Percentiles rank a stretch among this genome's conserved stretches.
Conservation (phyloP, 164 flowering plant species). For the Protea cynaroides region DNA sequence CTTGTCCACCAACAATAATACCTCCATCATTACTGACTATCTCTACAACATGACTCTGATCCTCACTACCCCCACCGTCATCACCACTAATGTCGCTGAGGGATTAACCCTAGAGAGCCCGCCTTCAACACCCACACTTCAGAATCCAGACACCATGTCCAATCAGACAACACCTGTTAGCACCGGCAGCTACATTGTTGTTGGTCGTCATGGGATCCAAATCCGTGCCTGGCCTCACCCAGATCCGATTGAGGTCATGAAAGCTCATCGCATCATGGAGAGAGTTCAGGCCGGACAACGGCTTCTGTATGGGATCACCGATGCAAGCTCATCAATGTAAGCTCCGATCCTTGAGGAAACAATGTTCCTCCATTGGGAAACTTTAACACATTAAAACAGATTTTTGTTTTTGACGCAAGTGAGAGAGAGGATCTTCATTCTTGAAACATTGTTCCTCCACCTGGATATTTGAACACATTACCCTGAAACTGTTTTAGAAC, state of each 20-base stretch:
- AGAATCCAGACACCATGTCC: constrained; percentile 8
- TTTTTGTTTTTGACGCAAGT: too few relatives aligned
- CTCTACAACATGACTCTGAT: constrained; percentile 21
- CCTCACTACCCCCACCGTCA: constrained; percentile 15
- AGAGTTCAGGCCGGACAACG: constrained; percentile 86
- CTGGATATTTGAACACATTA: too few relatives aligned
- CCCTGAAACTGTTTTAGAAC: too few relatives aligned
- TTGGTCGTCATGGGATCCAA: constrained; percentile 91
- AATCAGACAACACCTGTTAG: constrained; percentile 17
- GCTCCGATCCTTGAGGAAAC: too few relatives aligned
- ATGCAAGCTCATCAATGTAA: too few relatives aligned
- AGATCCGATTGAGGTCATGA: constrained; percentile 75
- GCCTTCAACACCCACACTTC: not conserved
- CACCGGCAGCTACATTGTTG: constrained; percentile 58
- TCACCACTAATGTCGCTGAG: constrained; percentile 20
- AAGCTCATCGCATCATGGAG: constrained; percentile 78
- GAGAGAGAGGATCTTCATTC: too few relatives aligned
- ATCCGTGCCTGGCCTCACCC: constrained; percentile 97
- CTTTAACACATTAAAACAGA: too few relatives aligned
- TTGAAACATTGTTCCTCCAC: too few relatives aligned
- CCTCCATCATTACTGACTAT: constrained; percentile 17
- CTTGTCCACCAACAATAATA: constrained; percentile 38
- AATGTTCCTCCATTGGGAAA: too few relatives aligned
- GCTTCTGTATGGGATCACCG: constrained; percentile 63
- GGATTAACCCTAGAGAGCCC: constrained; percentile 12